Percentiles rank a stretch among this genome's conserved stretches.
These are phyloP conservation scores for Rubia tinctorum DNA, from an alignment of 305 asterid species.

Conservation along the genomic window DNA sequence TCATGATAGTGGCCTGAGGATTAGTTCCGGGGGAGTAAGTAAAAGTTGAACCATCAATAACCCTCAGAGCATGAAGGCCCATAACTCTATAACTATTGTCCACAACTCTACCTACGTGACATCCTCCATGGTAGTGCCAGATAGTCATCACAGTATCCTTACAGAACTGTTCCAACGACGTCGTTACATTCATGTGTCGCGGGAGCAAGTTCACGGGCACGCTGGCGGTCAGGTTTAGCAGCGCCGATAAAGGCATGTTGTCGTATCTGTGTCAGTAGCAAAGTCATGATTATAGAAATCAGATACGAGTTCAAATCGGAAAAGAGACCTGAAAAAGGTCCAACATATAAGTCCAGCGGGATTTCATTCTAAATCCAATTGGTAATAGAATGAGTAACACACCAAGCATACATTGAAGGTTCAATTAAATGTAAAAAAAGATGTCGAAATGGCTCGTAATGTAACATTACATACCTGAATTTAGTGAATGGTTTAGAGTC, in stretches of 20 bases:
- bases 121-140: slow-evolving; percentile 95
- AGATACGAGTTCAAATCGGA: too few species aligned
- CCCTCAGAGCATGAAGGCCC: slow-evolving; percentile 57
- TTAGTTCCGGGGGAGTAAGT: slow-evolving; percentile 75
- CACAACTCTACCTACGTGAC: slow-evolving; percentile 68
- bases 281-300: too few species aligned
- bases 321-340: too few species aligned
- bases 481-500: slow-evolving; percentile 47
- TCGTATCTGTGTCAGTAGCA: slow-evolving; percentile 21
- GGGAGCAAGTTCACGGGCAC: slow-evolving; percentile 69
- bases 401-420: too few species aligned
- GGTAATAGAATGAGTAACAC: too few species aligned
- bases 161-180: slow-evolving; percentile 77
- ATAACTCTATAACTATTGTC: slow-evolving; percentile 40
- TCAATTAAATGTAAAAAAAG: too few species aligned
- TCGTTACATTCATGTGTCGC: slow-evolving; percentile 46
- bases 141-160: slow-evolving; percentile 85
- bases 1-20: slow-evolving; percentile 95
- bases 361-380: too few species aligned
- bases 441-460: too few species aligned
- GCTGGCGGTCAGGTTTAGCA: slow-evolving; percentile 72
- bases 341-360: too few species aligned
- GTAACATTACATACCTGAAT: slow-evolving; percentile 24
- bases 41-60: slow-evolving; percentile 87
- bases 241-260: slow-evolving; percentile 36